Conservation (phyloP, 108 stramenopile genomes). For the Aureococcus anophagefferens region DNA sequence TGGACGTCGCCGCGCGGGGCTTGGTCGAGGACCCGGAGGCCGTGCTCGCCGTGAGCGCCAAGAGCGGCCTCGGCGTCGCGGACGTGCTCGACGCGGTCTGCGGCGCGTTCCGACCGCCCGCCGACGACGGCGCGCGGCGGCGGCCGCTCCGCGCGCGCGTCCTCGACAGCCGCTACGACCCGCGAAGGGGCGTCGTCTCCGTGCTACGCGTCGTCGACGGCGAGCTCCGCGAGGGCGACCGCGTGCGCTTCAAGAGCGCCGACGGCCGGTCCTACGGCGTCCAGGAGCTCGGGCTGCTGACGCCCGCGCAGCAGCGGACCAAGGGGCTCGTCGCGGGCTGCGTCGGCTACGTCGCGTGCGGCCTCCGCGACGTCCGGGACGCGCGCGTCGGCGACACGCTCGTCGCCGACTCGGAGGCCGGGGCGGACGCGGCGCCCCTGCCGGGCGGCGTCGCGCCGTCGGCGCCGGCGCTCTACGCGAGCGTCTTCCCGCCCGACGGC, state of each 20-base stretch:
- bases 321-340: constrained; percentile 58
- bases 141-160: constrained; percentile 71
- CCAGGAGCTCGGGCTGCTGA: constrained; percentile 79
- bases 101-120: background rate
- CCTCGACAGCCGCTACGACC: constrained; percentile 91
- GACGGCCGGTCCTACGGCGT: constrained; percentile 33
- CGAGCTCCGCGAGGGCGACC: constrained; percentile 48
- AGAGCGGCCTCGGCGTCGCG: constrained; percentile 13
- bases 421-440: background rate
- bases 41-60: constrained; percentile 13
- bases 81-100: constrained; percentile 14
- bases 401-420: constrained; percentile 2
- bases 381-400: constrained; percentile 76
- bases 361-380: constrained; percentile 74
- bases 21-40: background rate
- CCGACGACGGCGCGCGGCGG: background rate
- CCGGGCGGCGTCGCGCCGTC: constrained; percentile 8
- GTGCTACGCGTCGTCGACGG: constrained; percentile 61
- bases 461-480: constrained; percentile 84
- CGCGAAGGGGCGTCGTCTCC: constrained; percentile 65
- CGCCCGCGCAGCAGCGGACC: constrained; percentile 61
- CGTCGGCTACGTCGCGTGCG: constrained; percentile 87
- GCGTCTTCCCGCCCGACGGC: constrained; percentile 83
- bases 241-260: background rate
- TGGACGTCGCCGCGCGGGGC: background rate